Evolutionary conservation across 768 basidiomycete genomes (phyloP).

Genomic region (Lepiota brunneoincarnata): DNA sequence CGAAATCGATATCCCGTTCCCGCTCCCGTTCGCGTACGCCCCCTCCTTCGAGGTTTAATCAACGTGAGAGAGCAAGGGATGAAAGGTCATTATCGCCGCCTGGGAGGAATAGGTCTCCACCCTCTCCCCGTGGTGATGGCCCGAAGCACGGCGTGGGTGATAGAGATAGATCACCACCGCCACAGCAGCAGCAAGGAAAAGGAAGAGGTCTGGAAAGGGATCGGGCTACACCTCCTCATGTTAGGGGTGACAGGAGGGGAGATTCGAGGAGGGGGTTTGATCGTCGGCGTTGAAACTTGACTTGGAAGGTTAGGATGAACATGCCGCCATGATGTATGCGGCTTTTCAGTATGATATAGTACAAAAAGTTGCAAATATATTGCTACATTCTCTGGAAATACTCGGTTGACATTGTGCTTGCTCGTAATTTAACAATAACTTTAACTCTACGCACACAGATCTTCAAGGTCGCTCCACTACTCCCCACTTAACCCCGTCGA

Average conservation of each 20-base stretch:
- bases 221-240: constrained; percentile 8
- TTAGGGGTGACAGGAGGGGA: constrained; percentile 1
- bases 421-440: too few relatives aligned
- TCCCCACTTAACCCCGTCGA: too few relatives aligned
- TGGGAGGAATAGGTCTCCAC: constrained; percentile 15
- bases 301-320: neutral
- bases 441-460: too few relatives aligned
- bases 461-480: too few relatives aligned
- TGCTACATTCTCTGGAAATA: too few relatives aligned
- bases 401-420: too few relatives aligned
- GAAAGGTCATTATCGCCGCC: constrained; percentile 9
- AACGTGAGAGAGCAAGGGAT: constrained; percentile 16
- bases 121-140: constrained; percentile 17
- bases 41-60: constrained; percentile 2
- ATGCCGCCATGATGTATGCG: too few relatives aligned
- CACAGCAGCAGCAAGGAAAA: constrained; percentile 9
- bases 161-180: constrained; percentile 15
- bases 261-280: constrained; percentile 3
- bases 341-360: too few relatives aligned
- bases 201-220: constrained; percentile 10
- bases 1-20: constrained; percentile 16
- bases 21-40: constrained; percentile 8
- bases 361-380: too few relatives aligned
- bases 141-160: constrained; percentile 12
- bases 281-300: constrained; percentile 4